Base-by-base conservation (phyloP, 2,329 filamentous ascomycete species). In the Paecilomyces sp. region DNA sequence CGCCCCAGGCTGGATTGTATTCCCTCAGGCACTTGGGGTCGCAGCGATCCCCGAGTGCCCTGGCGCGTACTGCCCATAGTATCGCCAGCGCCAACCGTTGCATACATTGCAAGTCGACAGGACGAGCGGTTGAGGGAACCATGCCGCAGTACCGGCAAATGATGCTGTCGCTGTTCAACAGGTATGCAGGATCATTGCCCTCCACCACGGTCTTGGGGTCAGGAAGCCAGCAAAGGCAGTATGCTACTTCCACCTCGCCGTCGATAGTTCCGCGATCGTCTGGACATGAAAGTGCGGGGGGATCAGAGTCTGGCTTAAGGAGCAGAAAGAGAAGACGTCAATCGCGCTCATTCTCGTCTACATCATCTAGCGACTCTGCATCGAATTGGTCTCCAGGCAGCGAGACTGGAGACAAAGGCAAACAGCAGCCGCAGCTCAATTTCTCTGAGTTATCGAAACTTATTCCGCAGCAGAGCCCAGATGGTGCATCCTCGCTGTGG, bases 401-500 rank as follows among this genome's bases (percentile, higher is more conserved):
- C 9, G 22, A 3, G 3, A 22, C 8, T 12, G 22, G 51, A 28
- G 25, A n/a, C 5, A 53, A 25, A 53, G 25, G 15, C 5, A 53
- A 25, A 53, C 51, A 8, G 25, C 51, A 13, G 24, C 34, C 8
- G 22, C 56, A 57, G 22, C 41, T 64, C 15, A 55, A 64, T 53
- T 64, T 63, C 41, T 58, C 56, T 18, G 12, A n/a, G 34, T 22
- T 64, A 6, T 54, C 60, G 31, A 25, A 57, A 12, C 5, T 62
- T 12, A 60, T 63, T 31, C 18, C 55, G 13, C 55, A 31, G 18
- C 34, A 53, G n/a, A 60, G 52, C 54, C 12, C 33, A 3, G 57
- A 33, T 15, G 61, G 36, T 3, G 53, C 56, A 0, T 62, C 59
- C 1, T 62, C 68, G 7, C 28, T 68, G 36, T 69, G 67, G 68